Evolutionary conservation across 352 stramenopile species (phyloP).

Genomic region (Pythium aphanidermatum): DNA sequence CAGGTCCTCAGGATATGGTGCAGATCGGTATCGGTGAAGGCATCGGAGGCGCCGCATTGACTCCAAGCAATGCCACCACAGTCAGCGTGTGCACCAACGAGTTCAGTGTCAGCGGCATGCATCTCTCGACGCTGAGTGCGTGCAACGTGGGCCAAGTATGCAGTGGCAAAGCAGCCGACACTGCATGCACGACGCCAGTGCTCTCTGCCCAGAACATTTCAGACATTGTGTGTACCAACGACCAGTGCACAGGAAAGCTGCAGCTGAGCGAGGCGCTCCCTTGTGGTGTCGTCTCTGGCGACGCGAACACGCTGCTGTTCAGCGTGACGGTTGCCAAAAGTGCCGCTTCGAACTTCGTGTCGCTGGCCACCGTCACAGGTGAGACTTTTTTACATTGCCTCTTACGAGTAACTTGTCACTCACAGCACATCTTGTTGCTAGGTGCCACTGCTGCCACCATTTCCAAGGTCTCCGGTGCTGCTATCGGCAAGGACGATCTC

Average conservation of each 20-base stretch:
- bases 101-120: constrained; percentile 38
- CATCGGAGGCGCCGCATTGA: constrained; percentile 28
- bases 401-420: not conserved
- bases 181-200: constrained; percentile 37
- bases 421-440: not conserved
- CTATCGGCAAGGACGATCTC: constrained; percentile 8
- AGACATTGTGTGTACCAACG: constrained; percentile 33
- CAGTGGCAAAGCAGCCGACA: constrained; percentile 33
- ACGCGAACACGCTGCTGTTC: constrained; percentile 36
- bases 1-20: constrained; percentile 33
- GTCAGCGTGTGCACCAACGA: constrained; percentile 43
- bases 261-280: constrained; percentile 31
- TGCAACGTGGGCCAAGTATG: constrained; percentile 66
- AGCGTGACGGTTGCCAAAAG: constrained; percentile 46
- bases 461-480: not conserved
- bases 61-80: constrained; percentile 10
- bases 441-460: constrained; percentile 8
- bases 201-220: constrained; percentile 19
- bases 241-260: constrained; percentile 49
- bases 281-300: constrained; percentile 32
- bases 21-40: constrained; percentile 36
- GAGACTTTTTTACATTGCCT: not conserved
- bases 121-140: constrained; percentile 38
- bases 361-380: constrained; percentile 37
- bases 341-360: constrained; percentile 34